Conservation (phyloP, 2,329 filamentous ascomycete species). For the Alternaria sp. region DNA sequence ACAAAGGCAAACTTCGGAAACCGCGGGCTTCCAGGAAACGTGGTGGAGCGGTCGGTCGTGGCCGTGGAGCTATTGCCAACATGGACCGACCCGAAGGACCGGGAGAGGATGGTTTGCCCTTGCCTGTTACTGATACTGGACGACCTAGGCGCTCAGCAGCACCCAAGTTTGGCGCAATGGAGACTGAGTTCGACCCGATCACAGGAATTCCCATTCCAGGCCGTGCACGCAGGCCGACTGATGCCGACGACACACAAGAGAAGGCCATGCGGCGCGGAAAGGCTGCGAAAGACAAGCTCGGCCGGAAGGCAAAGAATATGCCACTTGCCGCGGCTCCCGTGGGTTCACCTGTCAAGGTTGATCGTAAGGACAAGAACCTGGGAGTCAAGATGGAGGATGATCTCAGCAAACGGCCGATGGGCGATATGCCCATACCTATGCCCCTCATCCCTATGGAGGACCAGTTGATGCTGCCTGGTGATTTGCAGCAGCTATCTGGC, state of each 20-base stretch:
- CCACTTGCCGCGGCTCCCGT: slow-evolving; percentile 51
- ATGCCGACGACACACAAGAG: slow-evolving; percentile 44
- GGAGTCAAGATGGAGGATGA: slow-evolving; percentile 49
- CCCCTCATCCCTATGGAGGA: slow-evolving; percentile 37
- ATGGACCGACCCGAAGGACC: slow-evolving; percentile 50
- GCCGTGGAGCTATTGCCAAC: slow-evolving; percentile 68
- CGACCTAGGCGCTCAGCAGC: slow-evolving; percentile 65
- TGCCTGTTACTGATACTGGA: slow-evolving; percentile 57
- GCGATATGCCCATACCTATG: slow-evolving; percentile 40
- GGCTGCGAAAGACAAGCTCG: slow-evolving; percentile 47
- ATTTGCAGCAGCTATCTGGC: slow-evolving; percentile 28
- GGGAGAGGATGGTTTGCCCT: slow-evolving; percentile 50
- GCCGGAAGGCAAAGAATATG: slow-evolving; percentile 53
- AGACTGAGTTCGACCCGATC: slow-evolving; percentile 67
- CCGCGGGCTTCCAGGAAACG: slow-evolving; percentile 40
- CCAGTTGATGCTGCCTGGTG: slow-evolving; percentile 32
- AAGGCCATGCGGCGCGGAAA: slow-evolving; percentile 55
- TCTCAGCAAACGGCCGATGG: slow-evolving; percentile 35
- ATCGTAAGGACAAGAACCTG: slow-evolving; percentile 42
- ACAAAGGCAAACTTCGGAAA: slow-evolving; percentile 73
- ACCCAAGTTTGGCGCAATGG: slow-evolving; percentile 74
- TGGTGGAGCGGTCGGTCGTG: slow-evolving; percentile 52
- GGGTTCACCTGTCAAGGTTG: slow-evolving; percentile 47
- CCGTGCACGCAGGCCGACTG: slow-evolving; percentile 47
- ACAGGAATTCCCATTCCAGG: slow-evolving; percentile 41